phyloP scores from a whole-genome alignment of 345 rosid genomes.

The Eucalyptus tenuipes region DNA sequence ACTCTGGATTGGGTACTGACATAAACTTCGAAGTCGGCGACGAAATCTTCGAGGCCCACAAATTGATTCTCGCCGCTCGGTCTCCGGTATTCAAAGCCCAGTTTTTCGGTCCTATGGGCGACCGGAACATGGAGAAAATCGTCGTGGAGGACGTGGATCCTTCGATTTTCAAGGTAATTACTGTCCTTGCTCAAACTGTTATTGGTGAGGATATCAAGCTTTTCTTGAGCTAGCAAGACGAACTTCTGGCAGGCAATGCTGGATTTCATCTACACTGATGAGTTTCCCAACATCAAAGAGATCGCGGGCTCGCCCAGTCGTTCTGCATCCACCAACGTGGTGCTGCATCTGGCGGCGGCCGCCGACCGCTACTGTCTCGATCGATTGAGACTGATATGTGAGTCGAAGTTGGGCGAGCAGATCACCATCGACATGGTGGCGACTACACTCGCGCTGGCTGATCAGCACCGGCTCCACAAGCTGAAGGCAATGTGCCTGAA shows the following conservation, averaged over 20 bases:
- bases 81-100: slow-evolving; percentile 94
- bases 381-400: slow-evolving; percentile 61
- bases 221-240: not conserved
- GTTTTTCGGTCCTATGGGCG: slow-evolving; percentile 82
- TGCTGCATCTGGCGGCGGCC: slow-evolving; percentile 78
- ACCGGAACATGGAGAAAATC: slow-evolving; percentile 35
- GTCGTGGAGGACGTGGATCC: slow-evolving; percentile 70
- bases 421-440: slow-evolving; percentile 69
- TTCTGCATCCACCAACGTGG: slow-evolving; percentile 58
- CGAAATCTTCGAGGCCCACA: slow-evolving; percentile 75
- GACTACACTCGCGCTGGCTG: slow-evolving; percentile 70
- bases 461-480: slow-evolving; percentile 70
- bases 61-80: slow-evolving; percentile 81
- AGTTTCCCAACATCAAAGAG: slow-evolving; percentile 58
- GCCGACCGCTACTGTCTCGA: slow-evolving; percentile 74
- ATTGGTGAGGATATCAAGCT: not conserved
- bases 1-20: slow-evolving; percentile 71
- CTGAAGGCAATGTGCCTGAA: slow-evolving; percentile 65
- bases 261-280: slow-evolving; percentile 71
- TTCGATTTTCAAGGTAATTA: slow-evolving; percentile 72
- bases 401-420: slow-evolving; percentile 55
- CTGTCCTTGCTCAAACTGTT: not conserved
- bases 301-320: slow-evolving; percentile 44
- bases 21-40: slow-evolving; percentile 64
- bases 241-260: not conserved